A percentile compares a stretch with the other conserved stretches of the same genome.
Evolutionary conservation across 495 filamentous ascomycete genomes (phyloP).

Genomic region (Trichoderma asperelloides): DNA sequence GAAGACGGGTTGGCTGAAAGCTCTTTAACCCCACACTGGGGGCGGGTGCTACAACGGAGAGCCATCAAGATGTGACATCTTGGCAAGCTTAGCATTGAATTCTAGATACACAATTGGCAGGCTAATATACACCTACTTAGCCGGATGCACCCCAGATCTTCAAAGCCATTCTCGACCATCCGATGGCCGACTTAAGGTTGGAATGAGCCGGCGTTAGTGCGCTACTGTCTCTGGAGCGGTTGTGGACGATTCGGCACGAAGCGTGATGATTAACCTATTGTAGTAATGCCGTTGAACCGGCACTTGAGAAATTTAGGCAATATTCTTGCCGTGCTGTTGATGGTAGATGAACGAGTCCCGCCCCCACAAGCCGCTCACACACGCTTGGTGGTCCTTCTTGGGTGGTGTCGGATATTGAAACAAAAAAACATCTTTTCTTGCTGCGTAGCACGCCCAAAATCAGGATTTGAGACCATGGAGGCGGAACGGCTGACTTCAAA

Average conservation of each 20-base stretch:
- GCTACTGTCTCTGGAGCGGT: background rate
- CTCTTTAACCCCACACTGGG: background rate
- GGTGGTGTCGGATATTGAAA: too few relatives aligned
- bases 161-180: background rate
- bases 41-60: background rate
- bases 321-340: background rate
- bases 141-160: background rate
- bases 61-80: background rate
- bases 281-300: constrained; percentile 1
- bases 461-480: too few relatives aligned
- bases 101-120: background rate
- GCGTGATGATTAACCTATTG: background rate
- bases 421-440: too few relatives aligned
- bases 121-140: background rate
- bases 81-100: background rate
- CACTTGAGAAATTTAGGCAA: background rate
- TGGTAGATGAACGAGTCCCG: background rate
- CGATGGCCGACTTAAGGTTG: background rate
- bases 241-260: background rate
- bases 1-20: background rate
- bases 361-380: background rate
- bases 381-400: background rate
- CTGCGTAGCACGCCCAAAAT: too few relatives aligned
- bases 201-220: background rate
- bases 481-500: too few relatives aligned